These are phyloP conservation scores for Sindora glabra DNA, from an alignment of 306 rosid genomes.

Conservation along the genomic window DNA sequence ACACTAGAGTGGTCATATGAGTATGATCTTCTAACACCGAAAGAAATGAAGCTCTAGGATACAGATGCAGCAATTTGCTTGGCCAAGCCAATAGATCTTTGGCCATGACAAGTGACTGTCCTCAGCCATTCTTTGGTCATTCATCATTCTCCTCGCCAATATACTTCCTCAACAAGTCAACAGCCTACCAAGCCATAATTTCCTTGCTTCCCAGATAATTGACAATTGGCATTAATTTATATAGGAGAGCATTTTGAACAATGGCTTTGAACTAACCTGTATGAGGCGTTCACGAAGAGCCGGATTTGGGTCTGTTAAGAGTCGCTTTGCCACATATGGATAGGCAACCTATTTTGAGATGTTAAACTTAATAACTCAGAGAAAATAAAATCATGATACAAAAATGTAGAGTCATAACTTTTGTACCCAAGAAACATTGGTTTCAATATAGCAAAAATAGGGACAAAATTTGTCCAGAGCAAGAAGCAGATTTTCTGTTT, in stretches of 20 bases:
- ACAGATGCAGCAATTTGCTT: neutral
- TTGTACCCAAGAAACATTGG: too few species aligned
- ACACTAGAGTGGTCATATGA: neutral
- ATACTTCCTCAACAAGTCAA: neutral
- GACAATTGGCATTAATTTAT: neutral
- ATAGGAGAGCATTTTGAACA: constrained; percentile 9
- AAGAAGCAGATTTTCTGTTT: neutral
- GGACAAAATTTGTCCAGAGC: neutral
- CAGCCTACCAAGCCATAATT: neutral
- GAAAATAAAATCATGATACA: constrained; percentile 13
- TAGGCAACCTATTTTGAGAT: constrained; percentile 78
- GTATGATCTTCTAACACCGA: constrained; percentile 6
- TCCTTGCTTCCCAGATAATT: neutral
- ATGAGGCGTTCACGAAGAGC: constrained; percentile 95
- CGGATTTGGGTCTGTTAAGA: constrained; percentile 92
- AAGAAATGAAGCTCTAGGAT: neutral
- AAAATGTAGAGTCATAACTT: constrained; percentile 5
- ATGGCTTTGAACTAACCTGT: constrained; percentile 56
- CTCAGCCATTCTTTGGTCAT: neutral
- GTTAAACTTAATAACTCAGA: constrained; percentile 6
- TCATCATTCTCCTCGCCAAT: neutral
- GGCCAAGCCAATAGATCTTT: too few species aligned
- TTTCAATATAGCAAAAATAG: too few species aligned
- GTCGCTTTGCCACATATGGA: constrained; percentile 95
- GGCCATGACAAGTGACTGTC: neutral